These are phyloP conservation scores for Patellifolia procumbens DNA, from an alignment of 179 eudicot species.

Conservation along the genomic window DNA sequence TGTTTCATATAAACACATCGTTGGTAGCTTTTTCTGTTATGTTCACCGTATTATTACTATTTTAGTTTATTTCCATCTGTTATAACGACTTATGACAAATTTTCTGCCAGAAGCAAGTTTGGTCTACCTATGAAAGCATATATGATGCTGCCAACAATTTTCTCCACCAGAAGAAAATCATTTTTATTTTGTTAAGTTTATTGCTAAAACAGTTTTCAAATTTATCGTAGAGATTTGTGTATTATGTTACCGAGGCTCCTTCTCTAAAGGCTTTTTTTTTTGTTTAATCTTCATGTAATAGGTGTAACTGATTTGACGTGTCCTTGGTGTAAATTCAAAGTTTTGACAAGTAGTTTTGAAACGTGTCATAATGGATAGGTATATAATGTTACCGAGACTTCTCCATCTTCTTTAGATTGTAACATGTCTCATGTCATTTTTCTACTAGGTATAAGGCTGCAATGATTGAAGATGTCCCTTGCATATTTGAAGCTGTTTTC, in stretches of 20 bases:
- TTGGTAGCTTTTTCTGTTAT: neutral
- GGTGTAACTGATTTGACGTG: neutral
- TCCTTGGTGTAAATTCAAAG: neutral
- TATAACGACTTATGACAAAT: neutral
- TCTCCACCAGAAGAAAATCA: neutral
- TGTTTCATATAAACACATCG: neutral
- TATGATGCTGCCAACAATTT: neutral
- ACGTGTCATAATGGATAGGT: neutral
- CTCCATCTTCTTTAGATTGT: neutral
- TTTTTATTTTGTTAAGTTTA: no score
- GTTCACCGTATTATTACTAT: neutral
- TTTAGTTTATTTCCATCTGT: neutral
- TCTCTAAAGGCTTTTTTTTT: no score
- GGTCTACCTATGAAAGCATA: no score
- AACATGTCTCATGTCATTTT: neutral
- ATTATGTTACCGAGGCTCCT: neutral
- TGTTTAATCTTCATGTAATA: neutral
- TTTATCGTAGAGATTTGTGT: neutral
- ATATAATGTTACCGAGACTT: neutral
- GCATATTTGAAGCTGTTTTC: conserved; percentile 92
- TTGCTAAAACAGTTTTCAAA: no score
- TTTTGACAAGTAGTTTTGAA: neutral
- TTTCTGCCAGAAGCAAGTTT: no score
- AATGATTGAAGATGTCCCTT: conserved; percentile 93
- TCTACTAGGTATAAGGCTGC: conserved; percentile 70